Evolutionary conservation across 2,329 filamentous ascomycete species (phyloP).

Genomic region (Aureobasidium vineae): DNA sequence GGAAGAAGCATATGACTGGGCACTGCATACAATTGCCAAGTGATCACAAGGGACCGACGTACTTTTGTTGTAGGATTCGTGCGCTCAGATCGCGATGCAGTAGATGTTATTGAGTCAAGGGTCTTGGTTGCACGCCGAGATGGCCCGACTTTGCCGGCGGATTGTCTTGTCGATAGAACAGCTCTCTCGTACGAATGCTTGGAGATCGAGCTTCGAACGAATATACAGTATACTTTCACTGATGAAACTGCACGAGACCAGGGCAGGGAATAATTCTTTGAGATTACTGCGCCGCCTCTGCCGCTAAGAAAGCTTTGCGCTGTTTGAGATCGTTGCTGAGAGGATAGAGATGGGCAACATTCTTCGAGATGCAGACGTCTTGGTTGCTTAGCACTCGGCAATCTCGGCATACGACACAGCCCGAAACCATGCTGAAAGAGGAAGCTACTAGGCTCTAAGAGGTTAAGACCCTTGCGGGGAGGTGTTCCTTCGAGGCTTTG

Average conservation of each 20-base stretch:
- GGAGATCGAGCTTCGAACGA: not conserved
- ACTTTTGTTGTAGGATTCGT: constrained; percentile 7
- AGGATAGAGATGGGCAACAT: constrained; percentile 7
- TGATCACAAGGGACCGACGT: not conserved
- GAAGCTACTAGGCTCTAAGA: not conserved
- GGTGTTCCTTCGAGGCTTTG: constrained; percentile 10
- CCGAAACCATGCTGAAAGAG: not conserved
- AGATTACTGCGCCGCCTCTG: not conserved
- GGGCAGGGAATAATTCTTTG: not conserved
- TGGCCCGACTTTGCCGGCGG: constrained; percentile 11
- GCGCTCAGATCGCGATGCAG: constrained; percentile 14
- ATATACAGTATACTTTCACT: not conserved
- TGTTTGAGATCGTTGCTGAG: not conserved
- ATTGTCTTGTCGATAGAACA: constrained; percentile 1
- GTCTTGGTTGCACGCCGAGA: constrained; percentile 21
- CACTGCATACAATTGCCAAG: constrained; percentile 12
- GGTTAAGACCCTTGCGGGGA: not conserved
- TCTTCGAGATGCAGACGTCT: constrained; percentile 10
- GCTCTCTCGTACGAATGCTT: constrained; percentile 10
- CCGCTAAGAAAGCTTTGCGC: not conserved
- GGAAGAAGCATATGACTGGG: constrained; percentile 16
- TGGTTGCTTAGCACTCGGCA: constrained; percentile 4
- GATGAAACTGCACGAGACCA: not conserved
- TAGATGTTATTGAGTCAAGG: constrained; percentile 12
- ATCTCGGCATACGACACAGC: constrained; percentile 19